phyloP scores from a whole-genome alignment of 495 filamentous ascomycete species.

The Podospora australis region DNA sequence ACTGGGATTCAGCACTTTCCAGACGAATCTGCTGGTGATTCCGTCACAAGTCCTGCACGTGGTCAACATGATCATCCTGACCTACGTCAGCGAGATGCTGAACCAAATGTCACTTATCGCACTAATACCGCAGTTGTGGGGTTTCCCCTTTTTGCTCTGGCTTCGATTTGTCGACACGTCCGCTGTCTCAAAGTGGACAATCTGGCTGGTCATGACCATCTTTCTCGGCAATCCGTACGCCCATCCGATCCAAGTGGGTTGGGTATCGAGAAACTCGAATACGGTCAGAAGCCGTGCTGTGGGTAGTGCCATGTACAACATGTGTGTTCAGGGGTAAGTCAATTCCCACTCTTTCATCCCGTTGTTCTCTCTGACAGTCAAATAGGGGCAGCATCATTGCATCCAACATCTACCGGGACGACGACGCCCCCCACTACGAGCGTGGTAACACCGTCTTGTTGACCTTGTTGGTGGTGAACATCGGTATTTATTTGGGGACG shows the following conservation, averaged over 20 bases:
- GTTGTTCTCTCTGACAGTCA: too few species aligned
- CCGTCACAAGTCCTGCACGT: slow-evolving; percentile 51
- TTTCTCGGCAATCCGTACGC: slow-evolving; percentile 49
- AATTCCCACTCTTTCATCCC: too few species aligned
- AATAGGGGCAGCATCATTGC: slow-evolving; percentile 53
- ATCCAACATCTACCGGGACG: slow-evolving; percentile 50
- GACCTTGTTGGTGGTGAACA: slow-evolving; percentile 45
- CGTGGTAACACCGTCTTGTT: slow-evolving; percentile 61
- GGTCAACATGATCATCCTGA: slow-evolving; percentile 41
- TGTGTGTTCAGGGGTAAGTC: slow-evolving; percentile 68
- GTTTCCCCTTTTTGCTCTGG: slow-evolving; percentile 48
- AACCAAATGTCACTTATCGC: slow-evolving; percentile 23
- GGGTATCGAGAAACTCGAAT: slow-evolving; percentile 16
- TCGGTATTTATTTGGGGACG: slow-evolving; percentile 47
- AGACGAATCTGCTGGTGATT: slow-evolving; percentile 64
- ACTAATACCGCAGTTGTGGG: slow-evolving; percentile 21
- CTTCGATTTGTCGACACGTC: slow-evolving; percentile 39
- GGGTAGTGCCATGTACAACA: slow-evolving; percentile 62
- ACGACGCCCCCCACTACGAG: slow-evolving; percentile 61
- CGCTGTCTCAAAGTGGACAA: slow-evolving; percentile 42
- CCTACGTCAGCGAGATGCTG: slow-evolving; percentile 39
- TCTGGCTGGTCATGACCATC: slow-evolving; percentile 50
- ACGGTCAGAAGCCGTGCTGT: slow-evolving; percentile 60
- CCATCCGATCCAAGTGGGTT: slow-evolving; percentile 9
- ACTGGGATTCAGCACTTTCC: slow-evolving; percentile 59